phyloP scores from a whole-genome alignment of 768 basidiomycete species.

The Pisolithus tinctorius region DNA sequence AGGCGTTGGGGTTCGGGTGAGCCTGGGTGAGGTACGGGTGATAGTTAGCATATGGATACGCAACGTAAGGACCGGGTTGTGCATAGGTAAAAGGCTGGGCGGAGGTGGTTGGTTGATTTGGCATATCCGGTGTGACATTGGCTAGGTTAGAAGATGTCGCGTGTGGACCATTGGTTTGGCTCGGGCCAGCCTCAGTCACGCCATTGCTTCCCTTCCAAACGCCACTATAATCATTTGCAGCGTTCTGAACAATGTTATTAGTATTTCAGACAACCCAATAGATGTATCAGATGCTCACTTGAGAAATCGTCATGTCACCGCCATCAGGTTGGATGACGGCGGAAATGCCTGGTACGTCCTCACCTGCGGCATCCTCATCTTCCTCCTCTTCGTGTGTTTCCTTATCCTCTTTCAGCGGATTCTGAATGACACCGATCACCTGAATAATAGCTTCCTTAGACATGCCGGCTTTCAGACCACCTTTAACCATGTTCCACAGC shows the following conservation, averaged over 20 bases:
- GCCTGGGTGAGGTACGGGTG: constrained; percentile 27
- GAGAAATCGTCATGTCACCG: constrained; percentile 17
- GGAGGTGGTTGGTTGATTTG: constrained; percentile 13
- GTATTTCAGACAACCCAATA: neutral
- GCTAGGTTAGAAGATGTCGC: constrained; percentile 16
- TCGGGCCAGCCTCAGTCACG: constrained; percentile 25
- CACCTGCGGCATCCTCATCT: constrained; percentile 27
- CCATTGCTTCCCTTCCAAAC: constrained; percentile 60
- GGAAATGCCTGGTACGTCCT: constrained; percentile 19
- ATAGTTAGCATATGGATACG: constrained; percentile 30
- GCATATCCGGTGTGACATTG: constrained; percentile 12
- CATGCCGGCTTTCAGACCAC: constrained; percentile 51
- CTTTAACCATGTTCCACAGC: constrained; percentile 69
- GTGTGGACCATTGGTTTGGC: constrained; percentile 13
- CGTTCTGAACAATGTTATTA: constrained; percentile 26
- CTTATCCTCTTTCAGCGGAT: constrained; percentile 29
- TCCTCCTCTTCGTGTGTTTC: constrained; percentile 29
- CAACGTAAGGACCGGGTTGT: constrained; percentile 27
- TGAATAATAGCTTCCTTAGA: constrained; percentile 55
- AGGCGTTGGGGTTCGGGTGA: constrained; percentile 15
- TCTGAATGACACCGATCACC: constrained; percentile 53
- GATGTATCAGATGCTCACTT: constrained; percentile 15
- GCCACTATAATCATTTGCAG: constrained; percentile 47
- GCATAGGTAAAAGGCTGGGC: constrained; percentile 27
- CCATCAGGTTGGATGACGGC: constrained; percentile 18